Percentiles rank a stretch among this genome's conserved stretches.
These are phyloP conservation scores for Noccaea caerulescens DNA, from an alignment of 345 rosid species.

Conservation along the genomic window DNA sequence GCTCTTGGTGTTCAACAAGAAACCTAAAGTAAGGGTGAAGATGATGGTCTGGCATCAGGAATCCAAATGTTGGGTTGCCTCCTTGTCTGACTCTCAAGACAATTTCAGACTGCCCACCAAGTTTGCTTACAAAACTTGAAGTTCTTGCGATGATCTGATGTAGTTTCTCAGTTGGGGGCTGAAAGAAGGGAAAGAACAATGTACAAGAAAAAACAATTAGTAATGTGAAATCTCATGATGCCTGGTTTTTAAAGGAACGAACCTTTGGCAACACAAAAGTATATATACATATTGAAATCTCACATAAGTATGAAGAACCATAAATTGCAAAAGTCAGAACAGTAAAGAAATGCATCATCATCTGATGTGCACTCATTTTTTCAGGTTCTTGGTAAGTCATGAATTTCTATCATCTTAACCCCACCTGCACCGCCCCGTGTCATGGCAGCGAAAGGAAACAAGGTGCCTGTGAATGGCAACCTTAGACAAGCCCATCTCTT, in stretches of 20 bases:
- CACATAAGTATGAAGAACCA: conserved; percentile 58
- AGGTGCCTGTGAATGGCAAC: conserved; percentile 82
- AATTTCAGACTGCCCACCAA: conserved; percentile 95
- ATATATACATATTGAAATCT: conserved; percentile 47
- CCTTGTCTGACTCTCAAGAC: conserved; percentile 97
- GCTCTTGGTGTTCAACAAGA: conserved; percentile 86
- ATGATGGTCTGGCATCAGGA: conserved; percentile 86
- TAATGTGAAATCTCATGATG: conserved; percentile 39
- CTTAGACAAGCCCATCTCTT: conserved; percentile 72
- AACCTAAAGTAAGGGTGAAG: conserved; percentile 77
- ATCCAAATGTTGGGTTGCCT: conserved; percentile 91
- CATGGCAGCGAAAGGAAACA: conserved; percentile 94
- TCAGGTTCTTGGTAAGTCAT: conserved; percentile 60
- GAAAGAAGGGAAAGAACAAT: conserved; percentile 46
- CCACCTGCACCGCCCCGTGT: conserved; percentile 96
- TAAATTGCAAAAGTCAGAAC: conserved; percentile 64
- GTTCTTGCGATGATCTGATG: conserved; percentile 95
- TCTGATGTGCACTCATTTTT: conserved; percentile 56
- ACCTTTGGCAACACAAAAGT: conserved; percentile 35
- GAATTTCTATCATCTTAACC: conserved; percentile 78
- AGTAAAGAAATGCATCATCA: conserved; percentile 65
- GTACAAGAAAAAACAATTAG: conserved; percentile 37
- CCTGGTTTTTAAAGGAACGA: conserved; percentile 33
- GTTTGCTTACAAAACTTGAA: conserved; percentile 76
- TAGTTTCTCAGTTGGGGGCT: conserved; percentile 91